Evolutionary conservation across 2,329 filamentous ascomycete species (phyloP), one percentile per base, ranked within the genome.

Genomic region (Didymella segeticola): DNA sequence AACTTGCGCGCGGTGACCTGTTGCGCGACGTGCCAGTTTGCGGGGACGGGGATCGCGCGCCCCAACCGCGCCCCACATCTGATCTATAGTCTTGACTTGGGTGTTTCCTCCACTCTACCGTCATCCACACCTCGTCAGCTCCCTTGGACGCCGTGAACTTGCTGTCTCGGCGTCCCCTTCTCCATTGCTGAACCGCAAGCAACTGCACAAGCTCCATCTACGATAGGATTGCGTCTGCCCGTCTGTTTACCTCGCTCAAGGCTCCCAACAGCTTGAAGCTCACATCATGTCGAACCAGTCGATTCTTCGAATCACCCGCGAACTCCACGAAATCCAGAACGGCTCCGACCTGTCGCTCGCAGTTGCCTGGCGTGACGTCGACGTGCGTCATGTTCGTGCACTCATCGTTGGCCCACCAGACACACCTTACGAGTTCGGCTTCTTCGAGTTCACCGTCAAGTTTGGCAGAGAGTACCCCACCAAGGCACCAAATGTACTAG

Each of bases 391-490:
- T 71, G 88, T 98, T 43, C 89, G 87, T 71, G 91, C 93, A 42
- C 76, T 98, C 60, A 93, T 98, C 67, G 86, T 98, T 62, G 95
- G 95, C 0, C 93, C 95, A 20, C 91, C 93, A 61, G 93, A 95
- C 65, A 96, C 93, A 0, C 93, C 93, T 0, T 99, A 99, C 75
- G 93, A 97, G 75, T 97, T 96, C 70, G 95, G 95, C 3, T 97
- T 97, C 78, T 98, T 96, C 71, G 92, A 98, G 89, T 96, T 96
- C 70, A 74, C 80, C 0, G 85, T 96, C 66, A 89, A 86, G 65
- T 93, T 96, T 66, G 84, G 86, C 49, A 88, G 85, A 80, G 92
- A 96, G 3, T 99, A 99, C 69, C 95, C 95, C 60, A 84, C 81
- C 52, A 84, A 80, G 56, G 80, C 85, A 5, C 86, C 86, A 0